Evolutionary conservation across 2,329 filamentous ascomycete species (phyloP), one percentile per base, ranked within the genome.

Genomic region (Ploettnerulaceae sp.): DNA sequence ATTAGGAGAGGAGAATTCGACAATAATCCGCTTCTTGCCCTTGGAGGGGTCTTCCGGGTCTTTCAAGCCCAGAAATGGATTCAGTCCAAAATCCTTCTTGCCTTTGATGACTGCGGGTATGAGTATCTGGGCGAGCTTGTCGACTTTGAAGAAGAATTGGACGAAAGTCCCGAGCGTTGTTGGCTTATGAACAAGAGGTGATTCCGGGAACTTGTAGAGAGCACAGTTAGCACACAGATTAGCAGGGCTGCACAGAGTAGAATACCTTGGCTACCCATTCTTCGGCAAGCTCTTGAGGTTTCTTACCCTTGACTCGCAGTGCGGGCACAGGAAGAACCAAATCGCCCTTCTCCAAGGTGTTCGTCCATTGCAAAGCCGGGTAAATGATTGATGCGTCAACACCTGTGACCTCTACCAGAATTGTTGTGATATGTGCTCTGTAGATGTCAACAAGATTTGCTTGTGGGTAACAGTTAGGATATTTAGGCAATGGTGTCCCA

Each of bases 1-100:
- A 64, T 93, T 93, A 40, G 88, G 87, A 6, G 84, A 89, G 6
- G 84, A 89, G 67, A 91, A 93, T 61, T 93, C 87, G 58, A 93
- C 77, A 41, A 93, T 77, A 34, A 83, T 74, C 59, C 65, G 69
- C 59, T 71, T 73, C 51, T 58, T 57, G 22, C 68, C 69, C 34
- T 69, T 65, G 9, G 64, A 73, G 6, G 79, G 73, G 61, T 87
- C 75, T 17, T 71, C 68, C 28, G 76, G 73, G 60, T 89, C 80
- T 54, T 73, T 74, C 26, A 83, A 69, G 6, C 82, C 83, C 25
- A 79, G 65, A 47, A 70, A 71, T 18, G 69, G 69, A 66, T 85
- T 84, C 64, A 73, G 75, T 51, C 87, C 87, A 61, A 78, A 95
- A 17, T 71, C 67, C 7, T 64, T 54, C 52, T 77, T 77, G 39